Percentiles rank a stretch among this genome's conserved stretches.
Evolutionary conservation across 345 rosid genomes (phyloP).

Genomic region (Draba incana): DNA sequence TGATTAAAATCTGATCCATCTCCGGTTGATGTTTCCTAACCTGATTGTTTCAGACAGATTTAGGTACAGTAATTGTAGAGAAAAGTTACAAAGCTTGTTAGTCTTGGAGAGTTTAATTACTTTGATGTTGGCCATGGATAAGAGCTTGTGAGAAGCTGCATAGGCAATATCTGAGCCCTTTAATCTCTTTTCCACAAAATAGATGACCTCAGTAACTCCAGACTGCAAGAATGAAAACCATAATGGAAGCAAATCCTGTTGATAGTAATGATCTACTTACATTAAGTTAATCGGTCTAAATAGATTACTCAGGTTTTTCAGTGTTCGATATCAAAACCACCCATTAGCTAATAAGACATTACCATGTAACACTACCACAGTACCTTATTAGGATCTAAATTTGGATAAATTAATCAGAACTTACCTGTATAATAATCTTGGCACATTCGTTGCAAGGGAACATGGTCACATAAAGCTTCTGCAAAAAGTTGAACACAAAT

Average conservation of each 20-base stretch:
- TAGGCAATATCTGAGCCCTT: constrained; percentile 55
- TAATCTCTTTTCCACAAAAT: constrained; percentile 76
- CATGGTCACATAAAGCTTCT: constrained; percentile 98
- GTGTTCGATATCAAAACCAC: constrained; percentile 14
- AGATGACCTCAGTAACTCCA: constrained; percentile 80
- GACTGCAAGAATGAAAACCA: constrained; percentile 56
- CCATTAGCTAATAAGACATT: constrained; percentile 1
- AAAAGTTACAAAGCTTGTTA: neutral
- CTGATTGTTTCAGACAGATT: constrained; percentile 42
- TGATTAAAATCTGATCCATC: constrained; percentile 63
- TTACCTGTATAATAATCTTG: constrained; percentile 93
- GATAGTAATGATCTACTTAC: constrained; percentile 8
- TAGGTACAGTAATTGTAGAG: neutral
- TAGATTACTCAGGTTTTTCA: neutral
- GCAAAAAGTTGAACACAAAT: constrained; percentile 43
- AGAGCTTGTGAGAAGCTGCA: constrained; percentile 79
- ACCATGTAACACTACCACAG: neutral
- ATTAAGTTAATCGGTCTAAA: neutral
- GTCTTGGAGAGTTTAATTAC: constrained; percentile 47
- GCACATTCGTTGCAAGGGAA: constrained; percentile 99
- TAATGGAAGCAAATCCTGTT: constrained; percentile 9
- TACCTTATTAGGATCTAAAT: constrained; percentile 14
- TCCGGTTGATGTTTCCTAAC: constrained; percentile 80
- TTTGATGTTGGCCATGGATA: constrained; percentile 82
- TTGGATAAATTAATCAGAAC: constrained; percentile 27